A percentile compares a stretch with the other conserved stretches of the same genome.
Conservation (phyloP, 371 early-diverging fungal species). For the Rhizomucor miehei region DNA sequence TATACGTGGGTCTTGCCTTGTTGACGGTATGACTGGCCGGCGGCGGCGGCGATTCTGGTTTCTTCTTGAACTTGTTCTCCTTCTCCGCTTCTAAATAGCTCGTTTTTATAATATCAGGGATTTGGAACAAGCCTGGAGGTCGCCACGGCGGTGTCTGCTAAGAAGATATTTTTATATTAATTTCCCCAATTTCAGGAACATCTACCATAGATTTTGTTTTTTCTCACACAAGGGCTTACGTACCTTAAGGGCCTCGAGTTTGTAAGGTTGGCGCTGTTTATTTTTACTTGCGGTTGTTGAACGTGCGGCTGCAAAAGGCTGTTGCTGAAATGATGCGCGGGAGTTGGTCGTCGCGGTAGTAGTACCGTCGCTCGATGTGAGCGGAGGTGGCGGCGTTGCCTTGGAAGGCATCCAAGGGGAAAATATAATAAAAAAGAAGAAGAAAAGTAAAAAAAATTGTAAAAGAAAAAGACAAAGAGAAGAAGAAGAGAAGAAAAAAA, state of each 20-base stretch:
- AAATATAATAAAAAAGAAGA: neutral
- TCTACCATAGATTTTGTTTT: neutral
- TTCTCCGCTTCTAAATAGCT: slow-evolving; percentile 12
- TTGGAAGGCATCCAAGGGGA: too few relatives aligned
- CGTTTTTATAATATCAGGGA: slow-evolving; percentile 46
- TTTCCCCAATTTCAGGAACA: too few relatives aligned
- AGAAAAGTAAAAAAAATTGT: neutral
- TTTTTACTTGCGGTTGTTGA: slow-evolving; percentile 1
- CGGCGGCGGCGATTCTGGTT: slow-evolving; percentile 7
- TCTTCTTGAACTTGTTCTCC: slow-evolving; percentile 19
- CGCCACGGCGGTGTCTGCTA: slow-evolving; percentile 31
- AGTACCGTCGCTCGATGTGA: too few relatives aligned
- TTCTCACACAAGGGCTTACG: neutral
- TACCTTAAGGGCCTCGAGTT: neutral
- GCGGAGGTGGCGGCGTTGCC: too few relatives aligned
- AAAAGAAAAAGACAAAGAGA: slow-evolving; percentile 1
- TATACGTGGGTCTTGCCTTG: slow-evolving; percentile 1
- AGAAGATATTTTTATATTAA: neutral
- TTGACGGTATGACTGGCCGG: neutral
- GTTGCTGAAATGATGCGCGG: neutral
- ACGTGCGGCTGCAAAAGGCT: slow-evolving; percentile 1
- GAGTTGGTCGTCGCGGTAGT: neutral
- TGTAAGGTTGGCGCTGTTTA: neutral
- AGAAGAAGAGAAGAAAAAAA: slow-evolving; percentile 1
- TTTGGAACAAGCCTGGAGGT: slow-evolving; percentile 42